Conservation (phyloP, 1,284 basidiomycete species). For the Rhodotorula sp. region DNA sequence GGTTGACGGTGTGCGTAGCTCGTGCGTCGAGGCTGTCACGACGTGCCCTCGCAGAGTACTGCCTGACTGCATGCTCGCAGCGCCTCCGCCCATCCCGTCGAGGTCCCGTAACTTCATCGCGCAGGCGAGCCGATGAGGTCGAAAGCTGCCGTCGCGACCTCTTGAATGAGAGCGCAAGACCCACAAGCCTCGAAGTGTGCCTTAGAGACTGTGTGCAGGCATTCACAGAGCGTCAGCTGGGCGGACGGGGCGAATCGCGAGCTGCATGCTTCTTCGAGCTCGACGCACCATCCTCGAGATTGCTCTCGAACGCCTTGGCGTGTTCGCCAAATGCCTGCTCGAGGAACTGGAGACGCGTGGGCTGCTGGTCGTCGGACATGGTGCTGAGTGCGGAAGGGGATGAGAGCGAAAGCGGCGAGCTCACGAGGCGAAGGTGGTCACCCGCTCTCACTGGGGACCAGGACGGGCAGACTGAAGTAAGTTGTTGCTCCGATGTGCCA, state of each 20-base stretch:
- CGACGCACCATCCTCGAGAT: slow-evolving; percentile 20
- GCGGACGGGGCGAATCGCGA: not conserved
- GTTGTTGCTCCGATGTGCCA: too few relatives aligned
- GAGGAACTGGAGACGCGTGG: slow-evolving; percentile 23
- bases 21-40: too few relatives aligned
- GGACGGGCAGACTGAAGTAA: not conserved
- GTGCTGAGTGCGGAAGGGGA: not conserved
- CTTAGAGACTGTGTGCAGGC: slow-evolving; percentile 15
- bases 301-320: slow-evolving; percentile 24
- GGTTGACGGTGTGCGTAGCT: too few relatives aligned
- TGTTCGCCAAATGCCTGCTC: slow-evolving; percentile 26
- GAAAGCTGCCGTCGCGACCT: not conserved
- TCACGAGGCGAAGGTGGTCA: not conserved
- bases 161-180: not conserved
- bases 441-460: not conserved
- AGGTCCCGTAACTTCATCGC: not conserved
- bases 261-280: too few relatives aligned
- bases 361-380: not conserved
- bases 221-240: not conserved
- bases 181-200: slow-evolving; percentile 36
- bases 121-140: not conserved
- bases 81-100: too few relatives aligned
- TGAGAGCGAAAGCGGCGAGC: not conserved
- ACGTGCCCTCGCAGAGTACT: too few relatives aligned
- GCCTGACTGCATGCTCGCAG: too few relatives aligned